phyloP scores from a whole-genome alignment of 2,329 filamentous ascomycete genomes.

The Didymella segeticola region DNA sequence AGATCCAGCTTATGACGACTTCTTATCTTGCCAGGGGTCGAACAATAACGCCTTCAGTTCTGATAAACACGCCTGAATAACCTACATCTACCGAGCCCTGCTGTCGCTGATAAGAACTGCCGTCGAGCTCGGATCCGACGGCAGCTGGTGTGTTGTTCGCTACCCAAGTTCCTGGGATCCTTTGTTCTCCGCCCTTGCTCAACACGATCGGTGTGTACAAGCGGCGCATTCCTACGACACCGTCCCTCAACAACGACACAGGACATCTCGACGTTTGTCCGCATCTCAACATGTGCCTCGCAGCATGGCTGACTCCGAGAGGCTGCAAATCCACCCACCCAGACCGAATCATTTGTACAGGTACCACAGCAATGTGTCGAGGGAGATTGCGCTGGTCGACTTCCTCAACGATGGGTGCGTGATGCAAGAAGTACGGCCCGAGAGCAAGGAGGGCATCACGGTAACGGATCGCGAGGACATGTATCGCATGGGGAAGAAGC shows the following conservation, averaged over 20 bases:
- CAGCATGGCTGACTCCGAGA: conserved; percentile 7
- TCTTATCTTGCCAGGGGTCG: too few relatives aligned
- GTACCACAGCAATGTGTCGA: not conserved
- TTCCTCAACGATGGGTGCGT: not conserved
- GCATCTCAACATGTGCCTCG: not conserved
- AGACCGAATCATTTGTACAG: not conserved
- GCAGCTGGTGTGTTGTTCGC: not conserved
- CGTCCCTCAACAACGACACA: not conserved
- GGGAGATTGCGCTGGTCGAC: conserved; percentile 3
- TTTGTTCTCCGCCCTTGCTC: not conserved
- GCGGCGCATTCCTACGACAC: not conserved
- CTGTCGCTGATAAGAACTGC: not conserved
- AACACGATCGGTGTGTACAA: not conserved
- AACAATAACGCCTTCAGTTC: too few relatives aligned
- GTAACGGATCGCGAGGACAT: conserved; percentile 26
- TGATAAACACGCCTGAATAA: too few relatives aligned
- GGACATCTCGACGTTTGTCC: not conserved
- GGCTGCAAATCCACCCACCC: not conserved
- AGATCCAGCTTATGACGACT: too few relatives aligned
- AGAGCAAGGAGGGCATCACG: conserved; percentile 5
- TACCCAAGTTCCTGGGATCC: not conserved
- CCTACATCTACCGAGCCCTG: too few relatives aligned
- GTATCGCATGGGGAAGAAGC: conserved; percentile 34
- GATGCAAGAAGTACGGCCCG: not conserved
- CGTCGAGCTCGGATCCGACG: not conserved